phyloP scores from a whole-genome alignment of 768 basidiomycete genomes.

The Holtermanniella nyarrowii region DNA sequence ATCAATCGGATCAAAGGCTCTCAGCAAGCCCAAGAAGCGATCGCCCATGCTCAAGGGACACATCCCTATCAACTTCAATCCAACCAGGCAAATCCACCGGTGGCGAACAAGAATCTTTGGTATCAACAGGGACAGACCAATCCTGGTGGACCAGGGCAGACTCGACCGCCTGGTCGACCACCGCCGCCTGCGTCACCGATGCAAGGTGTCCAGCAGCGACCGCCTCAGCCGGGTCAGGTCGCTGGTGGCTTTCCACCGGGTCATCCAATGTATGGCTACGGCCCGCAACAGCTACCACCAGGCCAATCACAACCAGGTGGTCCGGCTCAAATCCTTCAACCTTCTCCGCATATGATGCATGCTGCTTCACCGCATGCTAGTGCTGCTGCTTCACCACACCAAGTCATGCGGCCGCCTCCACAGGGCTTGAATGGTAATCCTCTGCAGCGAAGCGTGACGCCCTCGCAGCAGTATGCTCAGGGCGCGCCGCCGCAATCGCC shows the following conservation, averaged over 20 bases:
- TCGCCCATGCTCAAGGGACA: constrained; percentile 9
- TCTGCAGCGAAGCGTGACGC: constrained; percentile 25
- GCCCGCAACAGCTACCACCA: constrained; percentile 6
- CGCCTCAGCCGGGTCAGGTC: not conserved
- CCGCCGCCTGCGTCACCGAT: constrained; percentile 13
- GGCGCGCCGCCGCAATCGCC: constrained; percentile 8
- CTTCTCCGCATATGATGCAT: not conserved
- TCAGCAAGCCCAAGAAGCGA: constrained; percentile 8
- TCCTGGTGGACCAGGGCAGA: constrained; percentile 8
- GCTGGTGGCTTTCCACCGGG: constrained; percentile 4
- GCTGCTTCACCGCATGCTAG: constrained; percentile 9
- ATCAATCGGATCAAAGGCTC: constrained; percentile 25
- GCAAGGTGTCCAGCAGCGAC: constrained; percentile 7
- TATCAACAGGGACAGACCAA: constrained; percentile 7
- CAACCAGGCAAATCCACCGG: not conserved
- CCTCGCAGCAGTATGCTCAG: constrained; percentile 16
- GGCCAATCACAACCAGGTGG: not conserved
- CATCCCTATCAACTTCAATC: constrained; percentile 9
- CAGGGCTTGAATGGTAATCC: constrained; percentile 21
- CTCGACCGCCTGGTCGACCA: constrained; percentile 1
- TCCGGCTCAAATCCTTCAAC: constrained; percentile 13
- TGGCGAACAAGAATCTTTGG: not conserved
- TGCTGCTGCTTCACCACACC: constrained; percentile 30
- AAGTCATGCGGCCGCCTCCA: constrained; percentile 25
- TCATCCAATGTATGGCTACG: constrained; percentile 22